Evolutionary conservation across 352 stramenopile genomes (phyloP), one percentile per base, ranked within the genome.

Genomic region (Phytophthora aleatoria): DNA sequence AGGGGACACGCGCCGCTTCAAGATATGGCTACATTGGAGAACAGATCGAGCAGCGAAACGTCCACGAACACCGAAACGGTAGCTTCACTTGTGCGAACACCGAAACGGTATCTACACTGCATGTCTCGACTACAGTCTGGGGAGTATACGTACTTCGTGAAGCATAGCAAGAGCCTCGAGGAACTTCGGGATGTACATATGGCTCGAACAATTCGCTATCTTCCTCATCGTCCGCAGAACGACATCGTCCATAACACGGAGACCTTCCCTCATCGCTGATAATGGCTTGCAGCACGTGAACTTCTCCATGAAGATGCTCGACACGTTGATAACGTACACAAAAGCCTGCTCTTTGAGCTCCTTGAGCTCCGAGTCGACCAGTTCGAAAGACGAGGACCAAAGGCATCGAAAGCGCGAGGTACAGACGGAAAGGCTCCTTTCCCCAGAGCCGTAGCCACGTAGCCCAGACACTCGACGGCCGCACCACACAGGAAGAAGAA

Each of bases 251-350:
- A 91, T 66, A 15, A 94, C 69, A 33, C 80, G 76, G 24, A 95
- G 79, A 58, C 86, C 20, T 20, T 20, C 20, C 87, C 31, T 96
- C 87, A 27, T 94, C 83, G 55, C 78, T 94, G 50, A 91, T 69
- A 43, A 94, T 83, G 44, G 79, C 77, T 15, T 71, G 64, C 15
- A 96, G 67, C 56, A 94, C 83, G 51, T 89, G 71, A 99, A 99
- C 76, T 99, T 95, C 57, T 98, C 89, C 74, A 97, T 98, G 90
- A 98, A 99, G 30, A 98, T 96, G 69, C 98, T 99, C 58, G 95
- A 93, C 48, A 98, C 77, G 73, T 99, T 99, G 45, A 98, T 98
- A 74, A 99, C 99, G 64, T 98, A 98, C 20, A 97, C 96, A 73
- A 98, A 99, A 35, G 92, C 92, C 77, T 99, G 98, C 70, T 20